Base-by-base conservation (phyloP, 1,284 basidiomycete species). In the Peniophora sp. region DNA sequence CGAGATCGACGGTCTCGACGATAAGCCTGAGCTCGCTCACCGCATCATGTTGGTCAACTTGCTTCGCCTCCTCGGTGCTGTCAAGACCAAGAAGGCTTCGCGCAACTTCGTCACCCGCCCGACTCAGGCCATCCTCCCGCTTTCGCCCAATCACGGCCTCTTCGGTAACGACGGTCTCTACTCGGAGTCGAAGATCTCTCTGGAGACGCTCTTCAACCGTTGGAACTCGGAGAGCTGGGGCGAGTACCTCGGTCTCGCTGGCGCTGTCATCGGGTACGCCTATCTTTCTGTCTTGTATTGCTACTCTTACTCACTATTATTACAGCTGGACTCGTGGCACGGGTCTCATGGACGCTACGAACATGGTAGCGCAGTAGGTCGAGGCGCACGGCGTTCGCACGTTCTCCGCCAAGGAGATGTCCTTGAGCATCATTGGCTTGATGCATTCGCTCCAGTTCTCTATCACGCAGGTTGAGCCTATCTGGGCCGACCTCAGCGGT, bases 381-480 rank as follows among this genome's bases (percentile, higher is more conserved):
- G 96, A 99, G 73, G 81, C 86, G 58, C 82, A 92, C 57, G 96
- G 97, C 59, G 90, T 97, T 55, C 85, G 96, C 60, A 99, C 97
- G 3, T 99, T 98, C 83, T 97, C 93, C 2, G 89, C 95, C 47
- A 97, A 97, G 74, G 96, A 99, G 74, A 99, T 99, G 96, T 94
- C 95, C 2, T 99, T 99, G 84, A 99, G 98, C 73, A 92, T 99
- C 61, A 85, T 99, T 52, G 97, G 96, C 59, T 79, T 96, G 46
- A 97, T 99, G 93, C 97, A 98, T 67, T 96, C 97, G 43, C 83
- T 98, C n/a, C 81, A 99, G 49, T 98, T 98, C 79, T 97, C 96
- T 68, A 95, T 98, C 64, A 97, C 96, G n/a, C 97, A 99, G 69
- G 95, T 99, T 52, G 96, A 99, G 67, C 96, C 96, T 6, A 94